These are phyloP conservation scores for Acacia crassicarpa DNA, from an alignment of 306 rosid genomes.

Conservation along the genomic window DNA sequence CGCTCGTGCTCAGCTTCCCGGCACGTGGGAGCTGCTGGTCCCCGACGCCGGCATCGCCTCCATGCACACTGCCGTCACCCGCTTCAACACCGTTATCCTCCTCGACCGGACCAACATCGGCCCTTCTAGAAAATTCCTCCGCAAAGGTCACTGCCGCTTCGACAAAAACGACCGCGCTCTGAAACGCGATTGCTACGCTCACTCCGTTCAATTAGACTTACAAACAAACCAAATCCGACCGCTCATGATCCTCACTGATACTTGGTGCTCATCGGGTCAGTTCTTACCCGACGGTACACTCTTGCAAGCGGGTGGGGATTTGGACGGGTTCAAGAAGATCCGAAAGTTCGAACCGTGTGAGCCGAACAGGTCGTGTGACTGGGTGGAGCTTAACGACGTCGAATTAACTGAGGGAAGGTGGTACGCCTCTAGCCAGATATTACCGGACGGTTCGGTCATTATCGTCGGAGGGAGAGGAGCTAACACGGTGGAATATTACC, in stretches of 20 bases:
- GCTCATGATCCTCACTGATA: slow-evolving; percentile 72
- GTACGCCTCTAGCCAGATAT: slow-evolving; percentile 79
- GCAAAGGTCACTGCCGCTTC: slow-evolving; percentile 53
- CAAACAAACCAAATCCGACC: slow-evolving; percentile 64
- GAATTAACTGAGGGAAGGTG: slow-evolving; percentile 62
- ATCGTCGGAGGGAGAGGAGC: slow-evolving; percentile 75
- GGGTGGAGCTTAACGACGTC: slow-evolving; percentile 68
- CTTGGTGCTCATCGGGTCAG: slow-evolving; percentile 96
- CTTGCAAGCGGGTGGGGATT: slow-evolving; percentile 78
- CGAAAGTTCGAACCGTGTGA: slow-evolving; percentile 71
- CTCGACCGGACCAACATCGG: slow-evolving; percentile 87
- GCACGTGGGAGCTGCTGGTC: slow-evolving; percentile 77
- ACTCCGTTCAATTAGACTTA: slow-evolving; percentile 66
- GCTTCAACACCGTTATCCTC: slow-evolving; percentile 79
- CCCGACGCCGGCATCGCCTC: slow-evolving; percentile 81
- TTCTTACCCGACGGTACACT: slow-evolving; percentile 82
- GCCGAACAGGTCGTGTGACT: slow-evolving; percentile 46
- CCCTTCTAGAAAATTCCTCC: slow-evolving; percentile 64
- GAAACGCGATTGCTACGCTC: slow-evolving; percentile 82
- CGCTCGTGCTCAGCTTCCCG: slow-evolving; percentile 71
- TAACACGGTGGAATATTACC: slow-evolving; percentile 70
- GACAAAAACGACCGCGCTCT: slow-evolving; percentile 48
- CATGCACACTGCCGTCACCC: slow-evolving; percentile 94
- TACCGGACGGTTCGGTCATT: slow-evolving; percentile 73
- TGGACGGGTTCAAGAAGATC: slow-evolving; percentile 69